phyloP scores from a whole-genome alignment of 176 grass and related monocot genomes.

The Zea luxurians region DNA sequence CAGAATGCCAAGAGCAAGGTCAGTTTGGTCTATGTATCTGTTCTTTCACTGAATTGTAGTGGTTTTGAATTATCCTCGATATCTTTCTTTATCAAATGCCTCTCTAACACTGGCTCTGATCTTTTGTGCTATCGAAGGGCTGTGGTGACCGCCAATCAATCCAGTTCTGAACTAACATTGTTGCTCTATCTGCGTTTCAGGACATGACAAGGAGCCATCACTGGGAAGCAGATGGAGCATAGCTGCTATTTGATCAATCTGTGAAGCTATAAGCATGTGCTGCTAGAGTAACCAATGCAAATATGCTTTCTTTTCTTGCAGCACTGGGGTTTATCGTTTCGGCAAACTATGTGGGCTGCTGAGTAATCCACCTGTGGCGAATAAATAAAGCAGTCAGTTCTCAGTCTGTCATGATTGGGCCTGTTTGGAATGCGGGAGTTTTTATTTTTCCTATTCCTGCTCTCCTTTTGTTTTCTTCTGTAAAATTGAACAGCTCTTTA shows the following conservation, averaged over 20 bases:
- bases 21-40: background rate
- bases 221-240: slow-evolving; percentile 33
- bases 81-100: background rate
- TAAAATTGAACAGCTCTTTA: no score
- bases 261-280: background rate
- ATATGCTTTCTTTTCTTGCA: background rate
- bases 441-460: no score
- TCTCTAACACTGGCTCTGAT: background rate
- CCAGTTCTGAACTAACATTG: background rate
- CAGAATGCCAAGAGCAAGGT: slow-evolving; percentile 80
- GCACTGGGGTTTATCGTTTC: background rate
- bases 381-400: background rate
- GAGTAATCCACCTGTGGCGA: background rate
- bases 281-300: background rate
- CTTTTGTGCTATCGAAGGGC: background rate
- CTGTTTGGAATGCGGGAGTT: background rate
- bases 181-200: slow-evolving; percentile 20
- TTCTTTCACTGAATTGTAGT: background rate
- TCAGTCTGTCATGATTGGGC: slow-evolving; percentile 5
- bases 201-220: slow-evolving; percentile 29
- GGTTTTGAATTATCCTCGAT: background rate
- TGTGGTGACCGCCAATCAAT: background rate
- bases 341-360: background rate
- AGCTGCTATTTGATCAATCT: slow-evolving; percentile 27
- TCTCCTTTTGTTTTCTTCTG: no score